phyloP scores from a whole-genome alignment of 2,329 filamentous ascomycete species.

The Colletotrichum destructivum region DNA sequence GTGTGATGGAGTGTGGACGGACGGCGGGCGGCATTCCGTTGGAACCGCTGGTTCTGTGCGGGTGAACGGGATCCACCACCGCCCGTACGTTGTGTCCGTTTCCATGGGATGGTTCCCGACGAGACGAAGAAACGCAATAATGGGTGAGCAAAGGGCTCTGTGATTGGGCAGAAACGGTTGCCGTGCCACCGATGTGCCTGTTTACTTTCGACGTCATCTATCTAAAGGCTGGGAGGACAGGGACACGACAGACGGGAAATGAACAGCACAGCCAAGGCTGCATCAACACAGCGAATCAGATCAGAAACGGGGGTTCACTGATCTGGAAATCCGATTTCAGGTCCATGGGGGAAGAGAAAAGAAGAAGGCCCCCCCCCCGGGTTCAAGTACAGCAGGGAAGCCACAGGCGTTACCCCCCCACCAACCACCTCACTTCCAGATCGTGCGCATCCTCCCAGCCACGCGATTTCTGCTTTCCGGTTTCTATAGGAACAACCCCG shows the following conservation, averaged over 20 bases:
- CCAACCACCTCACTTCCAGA: slow-evolving; percentile 42
- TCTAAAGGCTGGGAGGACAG: neutral
- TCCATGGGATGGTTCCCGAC: slow-evolving; percentile 23
- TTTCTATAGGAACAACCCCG: slow-evolving; percentile 48
- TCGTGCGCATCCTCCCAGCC: slow-evolving; percentile 42
- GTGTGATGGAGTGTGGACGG: neutral
- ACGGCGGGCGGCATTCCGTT: neutral
- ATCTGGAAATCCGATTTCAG: too few species aligned
- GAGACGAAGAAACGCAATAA: slow-evolving; percentile 20
- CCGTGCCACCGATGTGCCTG: slow-evolving; percentile 41
- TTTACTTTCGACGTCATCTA: slow-evolving; percentile 55
- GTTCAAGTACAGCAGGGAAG: slow-evolving; percentile 7
- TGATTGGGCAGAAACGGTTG: slow-evolving; percentile 47
- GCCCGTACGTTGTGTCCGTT: slow-evolving; percentile 20
- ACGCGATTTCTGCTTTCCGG: slow-evolving; percentile 47
- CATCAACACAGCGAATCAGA: neutral
- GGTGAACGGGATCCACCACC: slow-evolving; percentile 11
- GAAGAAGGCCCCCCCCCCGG: too few species aligned
- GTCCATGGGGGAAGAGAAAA: too few species aligned
- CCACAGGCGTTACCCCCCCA: slow-evolving; percentile 20
- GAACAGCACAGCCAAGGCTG: neutral
- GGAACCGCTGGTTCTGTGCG: slow-evolving; percentile 19
- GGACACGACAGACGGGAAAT: neutral
- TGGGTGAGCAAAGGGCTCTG: neutral
- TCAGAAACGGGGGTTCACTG: too few species aligned